Conservation (phyloP, 1,284 basidiomycete genomes). For the Phylloporus sp. region DNA sequence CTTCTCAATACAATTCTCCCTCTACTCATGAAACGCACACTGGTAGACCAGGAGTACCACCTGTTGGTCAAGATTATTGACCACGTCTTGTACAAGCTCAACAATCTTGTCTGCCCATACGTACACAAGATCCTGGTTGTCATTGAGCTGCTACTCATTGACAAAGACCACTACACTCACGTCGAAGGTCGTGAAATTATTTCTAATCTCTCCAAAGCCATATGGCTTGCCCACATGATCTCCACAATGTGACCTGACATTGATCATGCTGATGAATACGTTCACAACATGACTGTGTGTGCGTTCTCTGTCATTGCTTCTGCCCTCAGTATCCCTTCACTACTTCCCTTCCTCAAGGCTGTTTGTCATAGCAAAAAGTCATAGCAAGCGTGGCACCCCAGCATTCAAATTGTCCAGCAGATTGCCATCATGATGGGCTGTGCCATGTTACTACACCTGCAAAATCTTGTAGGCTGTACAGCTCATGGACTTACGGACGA, state of each 20-base stretch:
- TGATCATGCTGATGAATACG: slow-evolving; percentile 99
- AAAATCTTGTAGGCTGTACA: slow-evolving; percentile 96
- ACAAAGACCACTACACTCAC: slow-evolving; percentile 99
- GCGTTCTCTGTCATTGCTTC: slow-evolving; percentile 99
- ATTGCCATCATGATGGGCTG: no score
- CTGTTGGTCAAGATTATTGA: slow-evolving; percentile 99
- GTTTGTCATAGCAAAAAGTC: slow-evolving; percentile 99
- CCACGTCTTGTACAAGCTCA: slow-evolving; percentile 97
- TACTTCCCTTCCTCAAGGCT: slow-evolving; percentile 97
- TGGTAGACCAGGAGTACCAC: slow-evolving; percentile 99
- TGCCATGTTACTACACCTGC: slow-evolving; percentile 94
- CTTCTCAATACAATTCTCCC: slow-evolving; percentile 99
- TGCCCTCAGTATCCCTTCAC: slow-evolving; percentile 95
- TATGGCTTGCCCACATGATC: slow-evolving; percentile 99
- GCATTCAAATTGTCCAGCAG: slow-evolving; percentile 99
- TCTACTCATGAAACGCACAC: slow-evolving; percentile 96
- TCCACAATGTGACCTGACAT: slow-evolving; percentile 99
- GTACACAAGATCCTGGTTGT: slow-evolving; percentile 99
- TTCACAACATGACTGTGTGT: slow-evolving; percentile 97
- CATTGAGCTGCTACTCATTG: slow-evolving; percentile 98
- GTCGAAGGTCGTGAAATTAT: slow-evolving; percentile 99
- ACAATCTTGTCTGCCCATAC: slow-evolving; percentile 98
- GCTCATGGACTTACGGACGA: slow-evolving; percentile 96
- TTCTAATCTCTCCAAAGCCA: slow-evolving; percentile 97
- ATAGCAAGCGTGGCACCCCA: slow-evolving; percentile 99